Evolutionary conservation across 225 moss, liverwort and hornwort species (phyloP).

Genomic region (Ulota crispa): DNA sequence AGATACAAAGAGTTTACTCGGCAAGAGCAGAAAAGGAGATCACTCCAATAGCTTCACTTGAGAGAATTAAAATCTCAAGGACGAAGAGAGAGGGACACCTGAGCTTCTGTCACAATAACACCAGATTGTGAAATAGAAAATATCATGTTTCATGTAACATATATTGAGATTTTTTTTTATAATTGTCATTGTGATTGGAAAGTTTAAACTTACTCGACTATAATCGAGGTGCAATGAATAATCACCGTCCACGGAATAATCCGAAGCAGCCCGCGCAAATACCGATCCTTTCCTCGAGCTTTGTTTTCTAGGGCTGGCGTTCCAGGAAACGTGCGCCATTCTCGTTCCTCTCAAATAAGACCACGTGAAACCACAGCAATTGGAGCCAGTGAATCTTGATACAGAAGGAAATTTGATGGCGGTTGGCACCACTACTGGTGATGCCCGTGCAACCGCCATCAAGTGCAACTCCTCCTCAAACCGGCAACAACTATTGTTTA

Average conservation of each 20-base stretch:
- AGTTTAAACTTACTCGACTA: constrained; percentile 23
- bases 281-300: neutral
- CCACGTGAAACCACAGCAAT: neutral
- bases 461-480: neutral
- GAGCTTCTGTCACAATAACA: neutral
- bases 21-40: neutral
- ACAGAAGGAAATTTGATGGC: neutral
- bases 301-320: neutral
- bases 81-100: neutral
- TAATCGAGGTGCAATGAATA: constrained; percentile 16
- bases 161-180: neutral
- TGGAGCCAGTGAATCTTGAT: neutral
- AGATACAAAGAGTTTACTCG: neutral
- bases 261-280: constrained; percentile 12
- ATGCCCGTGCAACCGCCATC: constrained; percentile 31
- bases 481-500: neutral
- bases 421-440: constrained; percentile 11
- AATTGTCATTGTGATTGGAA: neutral
- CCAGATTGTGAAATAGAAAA: neutral
- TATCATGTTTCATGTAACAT: neutral
- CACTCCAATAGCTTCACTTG: neutral
- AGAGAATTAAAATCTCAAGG: neutral
- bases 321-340: neutral
- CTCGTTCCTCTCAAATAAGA: constrained; percentile 10
- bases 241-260: constrained; percentile 18